A percentile compares a stretch with the other conserved stretches of the same genome.
These are phyloP conservation scores for Metrosideros polymorpha DNA, from an alignment of 441 rosid genomes.

Conservation along the genomic window DNA sequence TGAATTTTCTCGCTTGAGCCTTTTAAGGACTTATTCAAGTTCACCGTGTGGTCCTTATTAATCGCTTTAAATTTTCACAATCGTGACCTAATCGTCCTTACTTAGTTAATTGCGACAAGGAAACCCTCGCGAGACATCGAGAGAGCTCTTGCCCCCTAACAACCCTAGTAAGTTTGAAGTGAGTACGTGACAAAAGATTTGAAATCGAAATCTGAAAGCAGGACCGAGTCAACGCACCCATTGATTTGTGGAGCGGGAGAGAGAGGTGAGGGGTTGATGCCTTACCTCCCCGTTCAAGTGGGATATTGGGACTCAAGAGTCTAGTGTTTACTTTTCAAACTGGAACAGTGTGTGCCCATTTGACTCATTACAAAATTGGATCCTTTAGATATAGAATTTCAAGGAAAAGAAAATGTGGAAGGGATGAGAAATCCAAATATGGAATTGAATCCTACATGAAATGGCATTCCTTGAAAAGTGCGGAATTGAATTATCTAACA, in stretches of 20 bases:
- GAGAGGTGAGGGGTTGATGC: not conserved
- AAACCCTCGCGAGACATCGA: not conserved
- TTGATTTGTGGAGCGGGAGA: not conserved
- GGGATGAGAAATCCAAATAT: not conserved
- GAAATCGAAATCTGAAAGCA: accelerated
- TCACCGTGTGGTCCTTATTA: no score
- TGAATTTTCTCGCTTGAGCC: no score
- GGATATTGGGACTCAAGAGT: not conserved
- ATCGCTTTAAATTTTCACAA: no score
- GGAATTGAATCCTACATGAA: not conserved
- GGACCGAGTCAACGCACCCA: not conserved
- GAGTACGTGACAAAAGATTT: not conserved
- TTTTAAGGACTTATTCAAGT: no score
- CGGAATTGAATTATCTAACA: not conserved
- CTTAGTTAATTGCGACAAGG: not conserved
- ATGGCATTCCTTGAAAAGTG: not conserved
- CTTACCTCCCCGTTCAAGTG: accelerated
- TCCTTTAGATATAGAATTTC: accelerated
- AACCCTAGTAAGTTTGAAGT: accelerated
- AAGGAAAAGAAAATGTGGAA: not conserved
- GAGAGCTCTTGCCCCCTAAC: not conserved
- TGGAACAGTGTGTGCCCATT: accelerated
- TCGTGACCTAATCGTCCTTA: not conserved
- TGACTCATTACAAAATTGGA: accelerated
- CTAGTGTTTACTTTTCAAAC: not conserved